Percentiles rank a stretch among this genome's conserved stretches.
These are phyloP conservation scores for Ambispora gerdemannii DNA, from an alignment of 192 early-diverging fungal species.

Conservation along the genomic window DNA sequence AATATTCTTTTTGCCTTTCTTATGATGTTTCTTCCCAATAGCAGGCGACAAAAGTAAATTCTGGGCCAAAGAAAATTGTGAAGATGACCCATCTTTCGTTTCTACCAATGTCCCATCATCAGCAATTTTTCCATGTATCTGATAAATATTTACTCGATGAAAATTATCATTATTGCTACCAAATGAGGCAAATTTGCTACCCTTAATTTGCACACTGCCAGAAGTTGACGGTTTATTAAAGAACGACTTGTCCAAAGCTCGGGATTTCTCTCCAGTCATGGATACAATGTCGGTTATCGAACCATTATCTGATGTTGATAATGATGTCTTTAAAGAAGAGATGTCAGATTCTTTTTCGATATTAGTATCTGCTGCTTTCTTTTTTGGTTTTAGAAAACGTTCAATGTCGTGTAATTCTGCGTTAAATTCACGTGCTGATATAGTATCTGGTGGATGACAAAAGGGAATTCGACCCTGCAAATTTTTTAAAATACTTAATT, in stretches of 20 bases:
- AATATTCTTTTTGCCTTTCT: conserved; percentile 74
- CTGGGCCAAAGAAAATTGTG: conserved; percentile 31
- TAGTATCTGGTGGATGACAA: conserved; percentile 73
- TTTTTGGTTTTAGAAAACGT: conserved; percentile 49
- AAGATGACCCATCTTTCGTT: conserved; percentile 35
- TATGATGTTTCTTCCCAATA: conserved; percentile 62
- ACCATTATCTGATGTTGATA: conserved; percentile 50
- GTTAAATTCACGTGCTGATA: conserved; percentile 76
- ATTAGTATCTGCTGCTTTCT: conserved; percentile 33
- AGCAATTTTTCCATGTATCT: conserved; percentile 50
- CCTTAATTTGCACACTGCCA: conserved; percentile 39
- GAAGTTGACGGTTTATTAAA: conserved; percentile 37
- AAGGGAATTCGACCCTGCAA: conserved; percentile 84
- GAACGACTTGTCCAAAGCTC: conserved; percentile 53
- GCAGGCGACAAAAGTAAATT: conserved; percentile 37
- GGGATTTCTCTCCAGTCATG: conserved; percentile 44
- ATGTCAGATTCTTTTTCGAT: not conserved
- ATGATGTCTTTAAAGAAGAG: conserved; percentile 34
- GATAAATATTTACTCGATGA: conserved; percentile 59
- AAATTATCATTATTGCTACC: conserved; percentile 38
- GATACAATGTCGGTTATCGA: conserved; percentile 39
- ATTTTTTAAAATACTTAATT: conserved; percentile 19
- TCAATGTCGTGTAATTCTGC: conserved; percentile 70
- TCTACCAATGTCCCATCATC: conserved; percentile 45
- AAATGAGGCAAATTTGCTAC: conserved; percentile 35